A percentile compares a stretch with the other conserved stretches of the same genome.
phyloP scores from a whole-genome alignment of 345 rosid genomes.

The Eucalyptus erythrocorys region DNA sequence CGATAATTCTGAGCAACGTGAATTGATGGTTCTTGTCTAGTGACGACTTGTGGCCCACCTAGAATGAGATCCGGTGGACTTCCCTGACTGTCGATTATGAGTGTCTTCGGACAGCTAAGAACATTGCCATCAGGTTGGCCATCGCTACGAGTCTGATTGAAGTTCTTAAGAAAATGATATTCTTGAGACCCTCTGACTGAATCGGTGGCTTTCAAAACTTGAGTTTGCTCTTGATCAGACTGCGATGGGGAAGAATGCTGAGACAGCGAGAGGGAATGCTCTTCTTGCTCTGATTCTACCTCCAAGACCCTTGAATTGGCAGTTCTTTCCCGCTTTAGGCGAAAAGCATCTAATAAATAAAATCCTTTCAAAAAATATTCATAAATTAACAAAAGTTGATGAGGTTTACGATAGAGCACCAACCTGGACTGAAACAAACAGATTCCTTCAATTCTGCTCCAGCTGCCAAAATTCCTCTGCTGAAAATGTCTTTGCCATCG shows the following conservation, averaged over 20 bases:
- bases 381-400: not conserved
- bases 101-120: constrained; percentile 6
- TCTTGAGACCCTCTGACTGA: constrained; percentile 13
- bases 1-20: constrained; percentile 1
- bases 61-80: constrained; percentile 4
- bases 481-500: not conserved
- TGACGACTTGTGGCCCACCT: constrained; percentile 1
- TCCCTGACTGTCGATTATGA: constrained; percentile 2
- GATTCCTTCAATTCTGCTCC: constrained; percentile 17
- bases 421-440: constrained; percentile 24
- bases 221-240: constrained; percentile 55
- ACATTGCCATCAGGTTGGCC: not conserved
- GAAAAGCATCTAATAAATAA: constrained; percentile 14
- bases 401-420: not conserved
- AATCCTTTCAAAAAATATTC: not conserved
- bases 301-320: constrained; percentile 19
- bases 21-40: constrained; percentile 5
- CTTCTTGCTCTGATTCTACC: constrained; percentile 50
- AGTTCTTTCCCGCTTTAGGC: constrained; percentile 26
- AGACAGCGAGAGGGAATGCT: constrained; percentile 57
- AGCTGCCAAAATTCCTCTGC: not conserved
- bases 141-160: constrained; percentile 12
- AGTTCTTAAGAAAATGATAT: constrained; percentile 21
- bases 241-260: constrained; percentile 64
- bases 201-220: constrained; percentile 8